Conservation (phyloP, 805 yeast genomes). For the Jamesozyma rosinii region DNA sequence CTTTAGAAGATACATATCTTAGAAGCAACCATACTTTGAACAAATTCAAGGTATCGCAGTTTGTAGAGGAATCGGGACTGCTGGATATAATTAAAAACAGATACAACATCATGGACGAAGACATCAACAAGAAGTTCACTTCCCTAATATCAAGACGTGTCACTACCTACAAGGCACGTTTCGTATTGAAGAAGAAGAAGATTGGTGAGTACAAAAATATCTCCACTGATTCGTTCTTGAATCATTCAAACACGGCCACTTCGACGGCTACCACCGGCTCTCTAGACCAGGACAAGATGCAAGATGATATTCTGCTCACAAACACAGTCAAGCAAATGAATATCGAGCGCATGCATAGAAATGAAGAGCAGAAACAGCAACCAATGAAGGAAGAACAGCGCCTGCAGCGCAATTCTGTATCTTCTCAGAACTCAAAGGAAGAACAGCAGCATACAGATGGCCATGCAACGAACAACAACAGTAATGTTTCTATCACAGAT, state of each 20-base stretch:
- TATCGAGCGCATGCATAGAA: background rate
- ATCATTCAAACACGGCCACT: background rate
- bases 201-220: conserved; percentile 23
- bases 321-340: background rate
- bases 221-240: conserved; percentile 2
- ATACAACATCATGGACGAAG: conserved; percentile 25
- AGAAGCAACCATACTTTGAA: conserved; percentile 26
- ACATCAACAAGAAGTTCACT: conserved; percentile 25
- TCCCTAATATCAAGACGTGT: conserved; percentile 29
- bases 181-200: conserved; percentile 28
- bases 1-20: conserved; percentile 25
- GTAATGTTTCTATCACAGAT: background rate
- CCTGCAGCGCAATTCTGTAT: background rate
- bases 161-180: conserved; percentile 30
- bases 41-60: conserved; percentile 28
- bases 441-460: background rate
- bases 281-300: background rate
- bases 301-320: background rate
- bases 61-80: conserved; percentile 29
- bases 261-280: background rate
- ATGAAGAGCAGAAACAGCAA: background rate
- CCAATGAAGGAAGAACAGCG: background rate
- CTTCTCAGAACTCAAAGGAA: too few relatives aligned
- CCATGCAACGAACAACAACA: background rate
- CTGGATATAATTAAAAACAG: conserved; percentile 24